Percentiles rank a stretch among this genome's conserved stretches.
Evolutionary conservation across 805 yeast genomes (phyloP).

Genomic region (Saccharomycopsis fermentans): DNA sequence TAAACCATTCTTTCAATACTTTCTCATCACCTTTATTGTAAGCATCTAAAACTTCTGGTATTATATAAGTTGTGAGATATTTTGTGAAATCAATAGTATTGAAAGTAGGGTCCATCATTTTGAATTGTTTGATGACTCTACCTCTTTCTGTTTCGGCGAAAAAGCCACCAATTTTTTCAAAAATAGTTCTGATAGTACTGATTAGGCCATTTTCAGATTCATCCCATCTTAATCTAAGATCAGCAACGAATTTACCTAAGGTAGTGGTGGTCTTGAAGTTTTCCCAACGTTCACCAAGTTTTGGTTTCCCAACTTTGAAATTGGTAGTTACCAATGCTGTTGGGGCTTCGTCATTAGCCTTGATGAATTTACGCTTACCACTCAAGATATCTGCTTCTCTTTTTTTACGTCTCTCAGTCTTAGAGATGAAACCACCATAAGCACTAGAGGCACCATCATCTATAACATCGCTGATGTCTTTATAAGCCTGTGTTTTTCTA

Average conservation of each 20-base stretch:
- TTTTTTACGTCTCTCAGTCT: constrained; percentile 68
- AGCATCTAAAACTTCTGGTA: constrained; percentile 94
- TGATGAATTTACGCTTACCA: constrained; percentile 56
- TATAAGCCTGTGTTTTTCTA: constrained; percentile 78
- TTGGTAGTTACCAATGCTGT: constrained; percentile 74
- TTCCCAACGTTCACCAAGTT: constrained; percentile 54
- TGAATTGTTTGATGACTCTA: constrained; percentile 77
- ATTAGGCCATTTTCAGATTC: constrained; percentile 91
- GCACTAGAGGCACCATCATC: constrained; percentile 84
- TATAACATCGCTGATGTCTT: constrained; percentile 78
- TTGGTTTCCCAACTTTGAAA: constrained; percentile 62
- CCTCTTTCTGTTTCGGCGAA: constrained; percentile 96
- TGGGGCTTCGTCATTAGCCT: constrained; percentile 76
- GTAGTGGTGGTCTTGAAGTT: constrained; percentile 57
- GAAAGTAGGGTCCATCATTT: constrained; percentile 83
- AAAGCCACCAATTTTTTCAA: constrained; percentile 74
- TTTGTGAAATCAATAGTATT: constrained; percentile 65
- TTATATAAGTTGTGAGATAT: constrained; percentile 81
- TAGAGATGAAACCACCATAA: constrained; percentile 87
- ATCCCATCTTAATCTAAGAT: constrained; percentile 68
- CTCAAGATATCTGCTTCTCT: constrained; percentile 52
- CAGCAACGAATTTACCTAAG: constrained; percentile 54
- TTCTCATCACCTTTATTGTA: constrained; percentile 84
- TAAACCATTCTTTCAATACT: constrained; percentile 79
- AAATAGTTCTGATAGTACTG: constrained; percentile 65